Evolutionary conservation across 1,284 basidiomycete genomes (phyloP).

Genomic region (Ustilago nuda): DNA sequence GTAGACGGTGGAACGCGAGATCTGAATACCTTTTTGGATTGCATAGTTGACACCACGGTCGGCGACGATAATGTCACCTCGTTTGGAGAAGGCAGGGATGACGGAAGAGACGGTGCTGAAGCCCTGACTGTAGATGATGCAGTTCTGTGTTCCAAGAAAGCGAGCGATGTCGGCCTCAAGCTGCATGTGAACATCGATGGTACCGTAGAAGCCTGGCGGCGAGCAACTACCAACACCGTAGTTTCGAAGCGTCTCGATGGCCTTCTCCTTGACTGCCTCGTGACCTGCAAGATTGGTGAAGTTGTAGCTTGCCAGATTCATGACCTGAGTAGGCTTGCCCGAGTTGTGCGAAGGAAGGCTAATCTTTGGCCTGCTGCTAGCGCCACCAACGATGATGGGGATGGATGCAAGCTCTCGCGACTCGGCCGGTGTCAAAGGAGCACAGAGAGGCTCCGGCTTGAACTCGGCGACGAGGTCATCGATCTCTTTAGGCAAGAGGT

Average conservation of each 20-base stretch:
- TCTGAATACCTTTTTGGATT: conserved; percentile 97
- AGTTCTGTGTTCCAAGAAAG: conserved; percentile 87
- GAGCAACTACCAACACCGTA: conserved; percentile 97
- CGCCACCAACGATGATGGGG: conserved; percentile 83
- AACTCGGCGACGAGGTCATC: conserved; percentile 97
- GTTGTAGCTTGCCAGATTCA: conserved; percentile 92
- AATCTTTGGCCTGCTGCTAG: conserved; percentile 79
- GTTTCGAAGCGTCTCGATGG: conserved; percentile 85
- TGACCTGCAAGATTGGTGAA: conserved; percentile 91
- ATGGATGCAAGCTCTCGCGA: conserved; percentile 79
- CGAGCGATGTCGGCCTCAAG: conserved; percentile 89
- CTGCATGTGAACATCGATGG: conserved; percentile 90
- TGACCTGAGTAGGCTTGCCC: conserved; percentile 76
- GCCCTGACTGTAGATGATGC: conserved; percentile 94
- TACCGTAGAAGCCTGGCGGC: conserved; percentile 97
- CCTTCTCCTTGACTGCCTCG: conserved; percentile 85
- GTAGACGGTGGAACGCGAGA: conserved; percentile 86
- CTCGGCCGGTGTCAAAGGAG: conserved; percentile 76
- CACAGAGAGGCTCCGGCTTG: conserved; percentile 85
- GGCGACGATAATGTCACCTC: conserved; percentile 97
- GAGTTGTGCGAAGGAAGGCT: conserved; percentile 77
- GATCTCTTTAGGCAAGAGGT: conserved; percentile 94
- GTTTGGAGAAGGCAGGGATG: conserved; percentile 96
- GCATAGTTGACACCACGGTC: conserved; percentile 94
- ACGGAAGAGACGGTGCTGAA: conserved; percentile 93